A percentile compares a stretch with the other conserved stretches of the same genome.
Evolutionary conservation across 2,329 filamentous ascomycete genomes (phyloP).

Genomic region (Helotiales sp.): DNA sequence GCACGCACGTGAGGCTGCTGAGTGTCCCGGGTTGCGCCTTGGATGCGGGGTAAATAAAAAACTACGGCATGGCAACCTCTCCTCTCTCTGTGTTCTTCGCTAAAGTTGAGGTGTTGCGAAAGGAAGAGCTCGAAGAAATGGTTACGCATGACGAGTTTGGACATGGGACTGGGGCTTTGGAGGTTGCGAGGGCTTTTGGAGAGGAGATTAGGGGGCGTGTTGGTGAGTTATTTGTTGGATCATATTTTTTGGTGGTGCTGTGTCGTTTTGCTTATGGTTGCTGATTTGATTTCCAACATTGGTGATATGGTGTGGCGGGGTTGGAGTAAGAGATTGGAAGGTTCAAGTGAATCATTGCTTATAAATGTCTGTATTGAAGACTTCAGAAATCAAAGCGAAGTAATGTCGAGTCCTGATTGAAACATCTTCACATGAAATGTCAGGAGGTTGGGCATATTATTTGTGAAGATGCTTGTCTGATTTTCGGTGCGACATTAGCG

Average conservation of each 20-base stretch:
- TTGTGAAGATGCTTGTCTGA: too few species aligned
- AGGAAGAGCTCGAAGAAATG: conserved; percentile 1
- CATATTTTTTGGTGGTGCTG: background rate
- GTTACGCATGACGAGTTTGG: conserved; percentile 38
- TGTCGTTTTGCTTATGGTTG: background rate
- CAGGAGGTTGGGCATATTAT: too few species aligned
- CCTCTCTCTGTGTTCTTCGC: background rate
- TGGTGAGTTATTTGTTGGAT: conserved; percentile 23
- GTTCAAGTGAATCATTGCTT: too few species aligned
- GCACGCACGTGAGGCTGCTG: too few species aligned
- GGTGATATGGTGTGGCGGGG: too few species aligned
- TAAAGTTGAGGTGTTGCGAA: background rate
- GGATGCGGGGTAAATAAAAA: too few species aligned
- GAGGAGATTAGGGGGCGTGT: conserved; percentile 32
- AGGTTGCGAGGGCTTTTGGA: conserved; percentile 34
- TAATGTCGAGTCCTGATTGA: too few species aligned
- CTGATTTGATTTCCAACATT: too few species aligned
- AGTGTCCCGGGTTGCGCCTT: background rate
- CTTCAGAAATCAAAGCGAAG: too few species aligned
- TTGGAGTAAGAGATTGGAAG: too few species aligned
- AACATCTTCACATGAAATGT: too few species aligned
- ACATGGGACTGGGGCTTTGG: conserved; percentile 35
- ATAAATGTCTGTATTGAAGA: too few species aligned
- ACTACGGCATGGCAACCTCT: background rate
- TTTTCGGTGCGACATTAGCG: background rate